phyloP scores from a whole-genome alignment of 352 stramenopile genomes.

The Globisporangium recalcitrans region DNA sequence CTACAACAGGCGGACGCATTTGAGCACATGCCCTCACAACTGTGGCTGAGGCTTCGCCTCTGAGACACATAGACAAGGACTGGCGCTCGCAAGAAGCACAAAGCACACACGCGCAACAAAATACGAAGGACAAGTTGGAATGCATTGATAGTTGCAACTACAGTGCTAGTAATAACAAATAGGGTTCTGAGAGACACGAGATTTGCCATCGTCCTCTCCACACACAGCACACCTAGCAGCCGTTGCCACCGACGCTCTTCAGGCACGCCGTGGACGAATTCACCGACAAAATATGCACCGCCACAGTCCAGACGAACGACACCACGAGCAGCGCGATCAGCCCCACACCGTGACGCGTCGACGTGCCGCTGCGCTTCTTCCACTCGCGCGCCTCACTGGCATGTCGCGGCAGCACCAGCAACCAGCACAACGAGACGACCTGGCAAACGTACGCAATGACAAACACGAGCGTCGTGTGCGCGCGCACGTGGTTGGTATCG shows the following conservation, averaged over 20 bases:
- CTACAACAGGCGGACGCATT: too few species aligned
- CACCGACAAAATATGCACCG: slow-evolving; percentile 44
- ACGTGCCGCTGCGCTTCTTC: slow-evolving; percentile 25
- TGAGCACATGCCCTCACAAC: too few species aligned
- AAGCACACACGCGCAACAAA: too few species aligned
- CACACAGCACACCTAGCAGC: too few species aligned
- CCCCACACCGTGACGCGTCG: slow-evolving; percentile 14
- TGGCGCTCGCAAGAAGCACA: too few species aligned
- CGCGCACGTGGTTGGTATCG: slow-evolving; percentile 30
- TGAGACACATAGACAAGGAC: too few species aligned
- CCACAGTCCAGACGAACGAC: slow-evolving; percentile 7
- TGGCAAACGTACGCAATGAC: slow-evolving; percentile 34
- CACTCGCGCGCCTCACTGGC: slow-evolving; percentile 43
- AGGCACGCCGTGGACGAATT: slow-evolving; percentile 40
- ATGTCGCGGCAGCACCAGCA: slow-evolving; percentile 51
- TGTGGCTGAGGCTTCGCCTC: too few species aligned
- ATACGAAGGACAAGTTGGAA: too few species aligned
- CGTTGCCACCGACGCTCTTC: background rate
- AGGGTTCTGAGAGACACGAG: too few species aligned
- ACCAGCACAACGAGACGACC: slow-evolving; percentile 34
- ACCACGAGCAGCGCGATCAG: slow-evolving; percentile 26
- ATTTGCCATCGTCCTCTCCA: too few species aligned
- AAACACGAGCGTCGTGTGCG: slow-evolving; percentile 30
- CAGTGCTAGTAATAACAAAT: too few species aligned
- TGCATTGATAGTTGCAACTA: too few species aligned